Evolutionary conservation across 768 basidiomycete species (phyloP).

Genomic region (Naganishia vishniacii): DNA sequence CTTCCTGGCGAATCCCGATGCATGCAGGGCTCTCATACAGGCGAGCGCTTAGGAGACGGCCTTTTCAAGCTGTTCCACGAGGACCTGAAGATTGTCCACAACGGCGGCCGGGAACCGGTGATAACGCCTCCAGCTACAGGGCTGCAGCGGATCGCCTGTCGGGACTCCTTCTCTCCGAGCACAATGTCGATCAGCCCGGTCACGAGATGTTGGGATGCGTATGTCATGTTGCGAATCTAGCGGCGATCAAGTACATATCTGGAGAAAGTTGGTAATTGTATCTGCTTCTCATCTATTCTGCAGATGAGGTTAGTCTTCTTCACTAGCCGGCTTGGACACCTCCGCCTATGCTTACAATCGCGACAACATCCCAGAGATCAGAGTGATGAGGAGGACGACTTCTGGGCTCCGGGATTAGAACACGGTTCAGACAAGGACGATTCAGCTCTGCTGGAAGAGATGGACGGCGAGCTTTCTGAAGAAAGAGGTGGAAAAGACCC

Average conservation of each 20-base stretch:
- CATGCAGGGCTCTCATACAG: background rate
- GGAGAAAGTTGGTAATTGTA: background rate
- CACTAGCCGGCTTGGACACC: too few species aligned
- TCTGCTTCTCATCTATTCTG: background rate
- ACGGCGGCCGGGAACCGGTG: constrained; percentile 1
- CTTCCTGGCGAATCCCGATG: background rate
- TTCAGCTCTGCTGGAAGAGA: too few species aligned
- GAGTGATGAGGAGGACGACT: too few species aligned
- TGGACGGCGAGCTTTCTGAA: too few species aligned
- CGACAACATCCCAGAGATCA: too few species aligned
- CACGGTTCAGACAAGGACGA: too few species aligned
- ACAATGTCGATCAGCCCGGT: background rate
- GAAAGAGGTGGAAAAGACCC: too few species aligned
- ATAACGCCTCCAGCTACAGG: constrained; percentile 7
- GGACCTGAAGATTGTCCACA: background rate
- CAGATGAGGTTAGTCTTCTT: too few species aligned
- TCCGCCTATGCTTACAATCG: too few species aligned
- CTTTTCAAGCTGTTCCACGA: background rate
- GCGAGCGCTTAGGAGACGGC: background rate
- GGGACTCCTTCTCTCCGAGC: background rate
- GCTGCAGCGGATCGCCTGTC: background rate
- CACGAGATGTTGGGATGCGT: background rate
- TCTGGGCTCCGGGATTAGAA: too few species aligned
- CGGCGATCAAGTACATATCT: background rate
- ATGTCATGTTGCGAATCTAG: background rate